These are phyloP conservation scores for Capronia americana DNA, from an alignment of 2,329 filamentous ascomycete genomes.

Conservation along the genomic window DNA sequence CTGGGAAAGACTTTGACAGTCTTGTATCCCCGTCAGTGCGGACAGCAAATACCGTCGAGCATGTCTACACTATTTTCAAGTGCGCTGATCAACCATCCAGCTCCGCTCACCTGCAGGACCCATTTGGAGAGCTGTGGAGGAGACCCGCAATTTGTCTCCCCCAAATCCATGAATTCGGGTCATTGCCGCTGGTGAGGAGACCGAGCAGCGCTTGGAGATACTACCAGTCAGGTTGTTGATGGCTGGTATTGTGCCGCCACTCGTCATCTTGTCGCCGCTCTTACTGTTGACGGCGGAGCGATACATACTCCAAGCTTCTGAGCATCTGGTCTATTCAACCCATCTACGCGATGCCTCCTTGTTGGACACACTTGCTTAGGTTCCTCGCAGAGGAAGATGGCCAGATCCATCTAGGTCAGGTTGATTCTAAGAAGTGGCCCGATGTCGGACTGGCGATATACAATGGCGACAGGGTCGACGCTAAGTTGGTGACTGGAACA, in stretches of 20 bases:
- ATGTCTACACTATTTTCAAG: neutral
- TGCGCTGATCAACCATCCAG: neutral
- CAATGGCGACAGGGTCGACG: slow-evolving; percentile 43
- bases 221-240: neutral
- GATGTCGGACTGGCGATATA: slow-evolving; percentile 46
- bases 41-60: neutral
- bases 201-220: neutral
- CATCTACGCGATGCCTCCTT: neutral
- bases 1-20: neutral
- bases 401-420: slow-evolving; percentile 48
- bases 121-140: neutral
- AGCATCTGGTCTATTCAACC: neutral
- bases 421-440: slow-evolving; percentile 44
- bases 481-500: slow-evolving; percentile 44
- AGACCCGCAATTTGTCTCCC: neutral
- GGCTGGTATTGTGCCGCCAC: neutral
- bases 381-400: slow-evolving; percentile 52
- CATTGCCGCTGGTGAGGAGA: neutral
- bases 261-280: neutral
- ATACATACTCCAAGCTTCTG: neutral
- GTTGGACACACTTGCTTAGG: slow-evolving; percentile 50
- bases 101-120: neutral
- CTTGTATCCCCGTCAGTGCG: neutral
- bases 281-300: neutral
- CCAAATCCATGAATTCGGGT: neutral